Base-by-base conservation (phyloP, 106 monocot genomes). In the Ottelia alismoides region DNA sequence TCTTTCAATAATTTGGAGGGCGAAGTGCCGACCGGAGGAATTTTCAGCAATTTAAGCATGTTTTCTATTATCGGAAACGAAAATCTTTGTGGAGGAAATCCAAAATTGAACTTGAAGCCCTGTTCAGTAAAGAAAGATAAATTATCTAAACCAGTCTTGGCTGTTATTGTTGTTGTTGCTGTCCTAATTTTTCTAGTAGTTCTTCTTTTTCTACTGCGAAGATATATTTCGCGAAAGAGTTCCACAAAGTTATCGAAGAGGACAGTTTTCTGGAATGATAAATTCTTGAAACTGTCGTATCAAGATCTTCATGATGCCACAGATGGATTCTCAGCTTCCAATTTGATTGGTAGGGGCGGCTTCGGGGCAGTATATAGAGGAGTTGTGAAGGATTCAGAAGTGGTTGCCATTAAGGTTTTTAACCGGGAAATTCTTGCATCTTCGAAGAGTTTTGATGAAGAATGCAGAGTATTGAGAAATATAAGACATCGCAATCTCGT, bases 321-420 rank as follows among this genome's bases (percentile, higher is more conserved):
- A 54, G 3, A 54, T 27, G 53, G 53, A 28, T 54, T 54, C 25
- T 3, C 53, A 11, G 1, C 53, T 2, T 25, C 28, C 11, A 54
- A 28, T 54, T 19, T 54, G 14, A 27, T 54, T 29, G 53, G 53
- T 16, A 14, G 26, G 22, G 28, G 53, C 2, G 28, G 53, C n/a
- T 54, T 54, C n/a, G 53, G 53, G 17, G 26, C 53, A 11, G 53
- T 54, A 11, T 54, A 54, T 24, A 54, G n/a, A 19, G 53, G 53
- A 27, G 19, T 28, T 29, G 7, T 54, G 25, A 24, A 54, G 40
- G 40, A 54, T 54, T 17, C n/a, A 27, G 28, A 12, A 17, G 25
- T 28, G 12, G 25, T 54, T 18, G 53, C 53, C n/a, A 19, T 54
- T 10, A 54, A 54, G 28, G 53, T 54, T 10, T 12, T 54, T 24